These are phyloP conservation scores for Tausonia pullulans DNA, from an alignment of 1,284 basidiomycete genomes.

Conservation along the genomic window DNA sequence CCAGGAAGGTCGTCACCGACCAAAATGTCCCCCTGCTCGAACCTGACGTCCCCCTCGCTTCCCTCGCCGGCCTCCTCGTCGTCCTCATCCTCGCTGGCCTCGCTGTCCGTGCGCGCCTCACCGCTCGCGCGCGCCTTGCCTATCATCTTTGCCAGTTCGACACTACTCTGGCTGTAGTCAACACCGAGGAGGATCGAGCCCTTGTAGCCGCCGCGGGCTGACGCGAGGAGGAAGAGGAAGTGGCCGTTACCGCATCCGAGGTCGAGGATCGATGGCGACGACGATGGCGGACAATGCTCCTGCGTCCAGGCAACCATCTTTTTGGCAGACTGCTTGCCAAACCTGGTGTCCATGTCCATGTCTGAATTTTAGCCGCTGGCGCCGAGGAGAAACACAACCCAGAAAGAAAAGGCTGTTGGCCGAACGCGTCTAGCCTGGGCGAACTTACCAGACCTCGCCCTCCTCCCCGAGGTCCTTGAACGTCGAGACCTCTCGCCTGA, in stretches of 20 bases:
- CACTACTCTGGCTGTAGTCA: slow-evolving; percentile 34
- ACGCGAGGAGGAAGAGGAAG: slow-evolving; percentile 31
- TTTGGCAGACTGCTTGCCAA: slow-evolving; percentile 35
- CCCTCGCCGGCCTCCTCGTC: background rate
- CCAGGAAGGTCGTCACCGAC: slow-evolving; percentile 17
- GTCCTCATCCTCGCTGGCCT: background rate
- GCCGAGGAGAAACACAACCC: too few species aligned
- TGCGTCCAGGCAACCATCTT: slow-evolving; percentile 32
- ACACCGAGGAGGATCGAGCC: slow-evolving; percentile 27
- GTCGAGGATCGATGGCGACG: slow-evolving; percentile 22
- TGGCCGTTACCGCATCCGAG: slow-evolving; percentile 38
- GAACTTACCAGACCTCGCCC: slow-evolving; percentile 34
- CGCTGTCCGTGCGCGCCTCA: slow-evolving; percentile 1
- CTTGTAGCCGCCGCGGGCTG: slow-evolving; percentile 23
- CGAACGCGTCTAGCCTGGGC: too few species aligned
- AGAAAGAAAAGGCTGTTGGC: too few species aligned
- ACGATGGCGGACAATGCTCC: slow-evolving; percentile 19
- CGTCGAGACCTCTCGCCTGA: slow-evolving; percentile 29
- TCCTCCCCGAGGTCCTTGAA: slow-evolving; percentile 36
- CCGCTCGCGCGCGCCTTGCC: background rate
- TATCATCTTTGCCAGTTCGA: slow-evolving; percentile 19
- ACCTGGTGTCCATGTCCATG: slow-evolving; percentile 22
- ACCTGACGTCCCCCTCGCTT: slow-evolving; percentile 17
- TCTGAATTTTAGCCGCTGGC: too few species aligned
- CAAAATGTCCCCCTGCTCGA: slow-evolving; percentile 30